A percentile compares a stretch with the other conserved stretches of the same genome.
Conservation (phyloP, 2,329 filamentous ascomycete species). For the Sporothrix pallida region DNA sequence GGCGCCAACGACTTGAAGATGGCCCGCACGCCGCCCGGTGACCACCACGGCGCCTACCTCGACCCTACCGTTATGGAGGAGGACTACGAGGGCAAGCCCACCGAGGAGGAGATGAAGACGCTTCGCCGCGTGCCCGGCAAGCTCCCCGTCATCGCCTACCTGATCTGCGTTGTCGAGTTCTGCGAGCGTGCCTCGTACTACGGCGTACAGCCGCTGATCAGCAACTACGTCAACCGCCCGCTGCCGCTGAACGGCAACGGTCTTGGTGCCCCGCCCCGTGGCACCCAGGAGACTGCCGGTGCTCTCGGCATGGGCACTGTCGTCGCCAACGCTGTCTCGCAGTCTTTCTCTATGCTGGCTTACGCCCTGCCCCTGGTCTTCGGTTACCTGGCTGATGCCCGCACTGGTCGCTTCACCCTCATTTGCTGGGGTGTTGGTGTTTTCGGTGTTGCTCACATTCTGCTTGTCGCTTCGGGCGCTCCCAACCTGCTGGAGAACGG, state of each 20-base stretch:
- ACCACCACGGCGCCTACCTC: constrained; percentile 33
- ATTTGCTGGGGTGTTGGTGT: constrained; percentile 73
- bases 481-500: constrained; percentile 52
- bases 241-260: constrained; percentile 61
- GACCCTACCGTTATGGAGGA: constrained; percentile 35
- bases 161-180: constrained; percentile 73
- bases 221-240: constrained; percentile 66
- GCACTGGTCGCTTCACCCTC: constrained; percentile 72
- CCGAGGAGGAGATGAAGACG: constrained; percentile 65
- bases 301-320: constrained; percentile 64
- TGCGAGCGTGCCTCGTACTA: constrained; percentile 82
- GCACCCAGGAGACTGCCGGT: constrained; percentile 57
- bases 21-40: constrained; percentile 30
- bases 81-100: constrained; percentile 56
- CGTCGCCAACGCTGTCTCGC: constrained; percentile 56
- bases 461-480: constrained; percentile 67
- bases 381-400: constrained; percentile 68
- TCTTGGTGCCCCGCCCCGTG: constrained; percentile 51
- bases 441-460: constrained; percentile 70
- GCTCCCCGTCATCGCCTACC: constrained; percentile 70
- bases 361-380: constrained; percentile 63
- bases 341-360: constrained; percentile 63
- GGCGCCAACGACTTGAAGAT: constrained; percentile 26
- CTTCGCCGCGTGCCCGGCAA: constrained; percentile 68
- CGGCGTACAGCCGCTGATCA: constrained; percentile 71